Evolutionary conservation across 768 basidiomycete species (phyloP), one percentile per base, ranked within the genome.

Genomic region (Lactarius hengduanensis): DNA sequence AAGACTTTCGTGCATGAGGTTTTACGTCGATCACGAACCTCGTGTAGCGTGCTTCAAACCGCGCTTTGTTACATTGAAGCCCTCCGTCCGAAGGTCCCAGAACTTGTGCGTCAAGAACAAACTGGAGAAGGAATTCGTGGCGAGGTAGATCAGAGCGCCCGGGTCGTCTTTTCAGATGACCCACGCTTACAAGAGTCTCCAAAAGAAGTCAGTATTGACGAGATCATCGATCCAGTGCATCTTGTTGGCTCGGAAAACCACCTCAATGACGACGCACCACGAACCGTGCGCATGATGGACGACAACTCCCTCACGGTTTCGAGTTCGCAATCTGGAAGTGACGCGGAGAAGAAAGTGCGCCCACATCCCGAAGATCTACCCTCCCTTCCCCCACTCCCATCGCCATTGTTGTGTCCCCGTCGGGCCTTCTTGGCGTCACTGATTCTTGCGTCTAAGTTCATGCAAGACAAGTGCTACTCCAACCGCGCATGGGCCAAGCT

Each of bases 401-500:
- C 89, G 0, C 91, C 92, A 0, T 83, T 97, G 32, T 82, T 93
- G 50, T 96, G 95, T 72, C 93, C 95, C 2, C 86, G 95, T 32
- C 84, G 95, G 30, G 86, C 93, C 0, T 97, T 98, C 77, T 81
- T 97, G 10, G 93, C 93, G 0, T 87, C 92, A 0, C 80, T 98
- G 50, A 93, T 98, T 63, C 81, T 94, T 60, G 96, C 95, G 0
- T 90, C 91, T 18, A 98, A 98, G 72, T 96, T 96, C 74, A 86
- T 91, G 68, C 94, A 96, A 78, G 95, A 98, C 73, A 88, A 92
- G 59, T 93, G 91, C 53, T 97, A 96, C 72, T 94, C 92, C 16
- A 96, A 97, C 75, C 86, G 87, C 32, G 94, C 95, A 20, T 97
- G 96, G 96, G 91, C 92, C 1, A 94, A 95, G 73, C 83, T 98